Percentiles rank a stretch among this genome's conserved stretches.
Evolutionary conservation across 164 flowering plant genomes (phyloP).

Genomic region (Stephania cephalantha): DNA sequence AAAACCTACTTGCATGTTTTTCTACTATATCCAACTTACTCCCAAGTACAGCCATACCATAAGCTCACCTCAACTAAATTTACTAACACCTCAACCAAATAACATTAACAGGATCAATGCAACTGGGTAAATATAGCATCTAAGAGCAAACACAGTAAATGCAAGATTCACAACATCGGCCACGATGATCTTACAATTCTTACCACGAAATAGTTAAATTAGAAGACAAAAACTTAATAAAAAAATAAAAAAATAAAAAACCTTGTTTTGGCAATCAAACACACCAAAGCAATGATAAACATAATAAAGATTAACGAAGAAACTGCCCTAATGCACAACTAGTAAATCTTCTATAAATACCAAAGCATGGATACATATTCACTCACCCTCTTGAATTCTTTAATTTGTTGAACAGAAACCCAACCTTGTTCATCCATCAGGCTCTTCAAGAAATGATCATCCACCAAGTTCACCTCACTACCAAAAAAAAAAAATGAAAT

Average conservation of each 20-base stretch:
- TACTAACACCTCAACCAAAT: not conserved
- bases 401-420: not conserved
- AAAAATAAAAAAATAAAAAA: too few species aligned
- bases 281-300: not conserved
- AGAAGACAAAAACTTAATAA: too few species aligned
- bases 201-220: too few species aligned
- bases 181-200: not conserved
- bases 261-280: not conserved
- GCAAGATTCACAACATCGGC: not conserved
- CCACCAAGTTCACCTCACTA: not conserved
- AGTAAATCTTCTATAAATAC: not conserved
- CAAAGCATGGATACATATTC: not conserved
- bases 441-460: not conserved
- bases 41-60: not conserved
- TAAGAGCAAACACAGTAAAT: not conserved
- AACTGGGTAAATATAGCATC: not conserved
- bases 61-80: too few species aligned
- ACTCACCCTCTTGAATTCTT: not conserved
- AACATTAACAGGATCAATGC: not conserved
- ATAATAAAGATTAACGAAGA: not conserved
- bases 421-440: not conserved
- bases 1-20: not conserved
- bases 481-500: not conserved
- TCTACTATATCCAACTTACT: not conserved
- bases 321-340: not conserved